These are phyloP conservation scores for Tricholoma hemisulphureum DNA, from an alignment of 768 basidiomycete species.

Conservation along the genomic window DNA sequence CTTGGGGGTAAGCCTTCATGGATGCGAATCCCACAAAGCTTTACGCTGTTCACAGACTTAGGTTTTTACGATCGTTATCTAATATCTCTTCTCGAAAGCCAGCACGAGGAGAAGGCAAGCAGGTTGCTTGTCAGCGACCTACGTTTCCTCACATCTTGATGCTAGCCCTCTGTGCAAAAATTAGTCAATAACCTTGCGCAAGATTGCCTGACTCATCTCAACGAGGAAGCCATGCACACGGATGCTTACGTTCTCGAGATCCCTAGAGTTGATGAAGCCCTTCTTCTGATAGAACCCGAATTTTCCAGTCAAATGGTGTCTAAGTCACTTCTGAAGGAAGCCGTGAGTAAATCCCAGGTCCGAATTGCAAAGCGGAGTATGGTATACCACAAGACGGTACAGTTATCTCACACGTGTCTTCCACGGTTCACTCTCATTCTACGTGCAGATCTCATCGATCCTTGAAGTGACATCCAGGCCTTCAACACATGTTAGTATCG, in stretches of 20 bases:
- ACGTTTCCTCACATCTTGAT: neutral
- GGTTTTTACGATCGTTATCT: conserved; percentile 57
- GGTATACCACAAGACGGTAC: conserved; percentile 51
- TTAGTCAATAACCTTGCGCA: conserved; percentile 59
- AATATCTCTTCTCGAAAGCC: conserved; percentile 65
- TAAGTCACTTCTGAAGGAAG: conserved; percentile 40
- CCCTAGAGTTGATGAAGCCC: conserved; percentile 45
- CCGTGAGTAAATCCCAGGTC: conserved; percentile 38
- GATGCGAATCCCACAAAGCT: neutral
- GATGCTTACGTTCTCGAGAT: conserved; percentile 54
- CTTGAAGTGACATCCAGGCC: conserved; percentile 59
- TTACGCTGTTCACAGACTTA: conserved; percentile 43
- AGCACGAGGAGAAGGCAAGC: conserved; percentile 80
- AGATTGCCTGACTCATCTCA: conserved; percentile 58
- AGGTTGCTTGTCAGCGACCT: neutral
- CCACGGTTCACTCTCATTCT: conserved; percentile 7
- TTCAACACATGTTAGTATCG: conserved; percentile 64
- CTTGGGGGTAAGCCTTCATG: conserved; percentile 50
- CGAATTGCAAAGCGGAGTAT: conserved; percentile 46
- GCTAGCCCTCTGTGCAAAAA: conserved; percentile 74
- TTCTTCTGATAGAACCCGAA: conserved; percentile 49
- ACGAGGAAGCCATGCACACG: conserved; percentile 64
- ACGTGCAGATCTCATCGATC: conserved; percentile 53
- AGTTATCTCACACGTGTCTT: conserved; percentile 4
- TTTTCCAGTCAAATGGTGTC: conserved; percentile 46